Conservation (phyloP, 352 stramenopile genomes). For the Phytophthora rubi region DNA sequence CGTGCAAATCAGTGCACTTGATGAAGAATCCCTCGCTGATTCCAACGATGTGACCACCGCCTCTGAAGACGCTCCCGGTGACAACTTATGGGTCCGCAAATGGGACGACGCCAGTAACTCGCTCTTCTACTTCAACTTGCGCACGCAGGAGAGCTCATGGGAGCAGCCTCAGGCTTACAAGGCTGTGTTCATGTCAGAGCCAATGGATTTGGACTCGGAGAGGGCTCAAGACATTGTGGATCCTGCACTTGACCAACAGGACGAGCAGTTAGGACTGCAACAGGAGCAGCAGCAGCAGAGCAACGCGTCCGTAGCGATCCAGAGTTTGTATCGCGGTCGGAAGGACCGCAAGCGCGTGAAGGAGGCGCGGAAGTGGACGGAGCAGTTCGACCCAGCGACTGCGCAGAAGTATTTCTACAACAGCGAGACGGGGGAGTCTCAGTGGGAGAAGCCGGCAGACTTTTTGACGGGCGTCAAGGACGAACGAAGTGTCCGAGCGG, state of each 20-base stretch:
- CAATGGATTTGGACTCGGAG: constrained; percentile 13
- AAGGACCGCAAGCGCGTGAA: constrained; percentile 32
- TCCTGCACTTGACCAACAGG: background rate
- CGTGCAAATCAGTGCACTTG: background rate
- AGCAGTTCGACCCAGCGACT: constrained; percentile 53
- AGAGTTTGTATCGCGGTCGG: constrained; percentile 43
- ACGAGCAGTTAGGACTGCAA: background rate
- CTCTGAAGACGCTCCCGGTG: background rate
- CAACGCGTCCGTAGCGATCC: constrained; percentile 31
- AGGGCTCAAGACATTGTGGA: constrained; percentile 1
- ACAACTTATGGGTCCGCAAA: constrained; percentile 40
- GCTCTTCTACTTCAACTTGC: constrained; percentile 48
- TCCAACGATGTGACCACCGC: background rate
- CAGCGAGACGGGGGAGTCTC: constrained; percentile 35
- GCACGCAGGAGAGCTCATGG: constrained; percentile 42
- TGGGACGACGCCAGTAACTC: constrained; percentile 34
- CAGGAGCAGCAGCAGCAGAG: constrained; percentile 4
- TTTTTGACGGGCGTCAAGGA: constrained; percentile 44
- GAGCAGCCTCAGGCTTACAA: constrained; percentile 36
- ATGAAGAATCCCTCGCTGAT: background rate
- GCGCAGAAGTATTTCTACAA: constrained; percentile 63
- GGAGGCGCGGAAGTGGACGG: constrained; percentile 46
- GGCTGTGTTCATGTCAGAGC: constrained; percentile 29
- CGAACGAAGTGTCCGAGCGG: constrained; percentile 40
- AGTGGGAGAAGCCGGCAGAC: constrained; percentile 51